Percentiles rank a stretch among this genome's conserved stretches.
These are phyloP conservation scores for Oryza nivara DNA, from an alignment of 176 grass and related monocot species.

Conservation along the genomic window DNA sequence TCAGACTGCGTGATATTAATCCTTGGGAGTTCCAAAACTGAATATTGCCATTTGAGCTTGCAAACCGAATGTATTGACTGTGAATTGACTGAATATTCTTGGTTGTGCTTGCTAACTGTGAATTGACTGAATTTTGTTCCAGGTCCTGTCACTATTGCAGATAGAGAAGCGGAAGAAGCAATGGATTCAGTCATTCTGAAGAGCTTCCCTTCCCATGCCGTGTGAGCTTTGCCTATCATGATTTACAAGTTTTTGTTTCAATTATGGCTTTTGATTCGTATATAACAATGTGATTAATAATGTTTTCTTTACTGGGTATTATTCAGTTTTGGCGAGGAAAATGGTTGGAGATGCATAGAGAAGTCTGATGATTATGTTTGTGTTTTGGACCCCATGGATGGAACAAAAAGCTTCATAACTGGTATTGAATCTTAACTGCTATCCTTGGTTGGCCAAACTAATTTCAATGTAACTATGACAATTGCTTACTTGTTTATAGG, in stretches of 20 bases:
- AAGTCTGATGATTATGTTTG: slow-evolving; percentile 81
- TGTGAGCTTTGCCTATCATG: slow-evolving; percentile 50
- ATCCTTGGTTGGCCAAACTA: not conserved
- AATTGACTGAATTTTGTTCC: slow-evolving; percentile 10
- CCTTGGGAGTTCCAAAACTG: not conserved
- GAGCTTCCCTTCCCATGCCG: slow-evolving; percentile 73
- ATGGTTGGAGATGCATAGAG: slow-evolving; percentile 75
- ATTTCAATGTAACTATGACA: slow-evolving; percentile 16
- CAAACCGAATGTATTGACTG: not conserved
- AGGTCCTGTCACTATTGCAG: slow-evolving; percentile 93
- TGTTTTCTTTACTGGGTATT: not conserved
- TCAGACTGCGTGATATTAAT: slow-evolving; percentile 52
- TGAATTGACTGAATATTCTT: too few species aligned
- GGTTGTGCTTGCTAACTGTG: too few species aligned
- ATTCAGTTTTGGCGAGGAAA: slow-evolving; percentile 87
- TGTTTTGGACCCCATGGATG: slow-evolving; percentile 94
- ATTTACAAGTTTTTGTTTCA: not conserved
- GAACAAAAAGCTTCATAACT: slow-evolving; percentile 94
- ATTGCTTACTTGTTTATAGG: slow-evolving; percentile 53
- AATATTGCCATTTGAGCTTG: not conserved
- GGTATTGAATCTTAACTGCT: slow-evolving; percentile 45
- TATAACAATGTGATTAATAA: not conserved
- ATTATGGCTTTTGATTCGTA: not conserved
- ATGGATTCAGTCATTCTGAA: slow-evolving; percentile 79
- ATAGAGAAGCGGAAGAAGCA: slow-evolving; percentile 88